Base-by-base conservation (phyloP, 371 early-diverging fungal genomes). In the Conidiobolus incongruus region DNA sequence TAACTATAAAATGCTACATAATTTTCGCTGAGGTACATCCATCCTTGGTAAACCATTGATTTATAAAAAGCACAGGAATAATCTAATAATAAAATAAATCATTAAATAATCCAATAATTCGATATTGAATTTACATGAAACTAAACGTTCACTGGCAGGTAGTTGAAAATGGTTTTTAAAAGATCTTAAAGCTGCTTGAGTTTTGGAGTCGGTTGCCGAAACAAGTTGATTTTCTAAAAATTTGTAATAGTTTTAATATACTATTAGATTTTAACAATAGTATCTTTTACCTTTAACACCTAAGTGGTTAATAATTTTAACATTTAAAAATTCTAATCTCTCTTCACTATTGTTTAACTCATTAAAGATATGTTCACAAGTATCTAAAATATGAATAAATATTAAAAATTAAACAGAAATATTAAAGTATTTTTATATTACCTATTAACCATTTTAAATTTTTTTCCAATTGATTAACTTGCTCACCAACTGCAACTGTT, bases 1-100 rank as follows among this genome's bases (percentile, higher is more conserved):
- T 81, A 92, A 13, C 93, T 84, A 58, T 96, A 91, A 52, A 93
- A 96, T 51, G 81, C 83, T 15, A 92, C 53, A 44, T 86, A 82
- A 48, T 88, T 81, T 55, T 86, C 77, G 44, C 82, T 81, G 28
- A 96, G 70, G 52, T 96, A 96, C 60, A 93, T 63, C 96, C 96
- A 96, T 0, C 96, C 96, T 59, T 96, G 96, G 55, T 85, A 83
- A 39, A 76, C 66, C 52, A 85, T 67, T 48, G 80, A 66, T 40
- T 70, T 70, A 50, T 84, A 75, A 52, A 83, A 87, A 0, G 85
- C 80, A 48, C 87, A 83, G 12, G 93, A 84, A 60, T 92, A 95
- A 60, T 87, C 79, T 81, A 56, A 13, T 19, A 1, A n/a, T 26
- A 1, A 0, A 32, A 40, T 15, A 7, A 5, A 11, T 24, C 15